Conservation (phyloP, 257 asterid species). For the Ocimum tenuiflorum region DNA sequence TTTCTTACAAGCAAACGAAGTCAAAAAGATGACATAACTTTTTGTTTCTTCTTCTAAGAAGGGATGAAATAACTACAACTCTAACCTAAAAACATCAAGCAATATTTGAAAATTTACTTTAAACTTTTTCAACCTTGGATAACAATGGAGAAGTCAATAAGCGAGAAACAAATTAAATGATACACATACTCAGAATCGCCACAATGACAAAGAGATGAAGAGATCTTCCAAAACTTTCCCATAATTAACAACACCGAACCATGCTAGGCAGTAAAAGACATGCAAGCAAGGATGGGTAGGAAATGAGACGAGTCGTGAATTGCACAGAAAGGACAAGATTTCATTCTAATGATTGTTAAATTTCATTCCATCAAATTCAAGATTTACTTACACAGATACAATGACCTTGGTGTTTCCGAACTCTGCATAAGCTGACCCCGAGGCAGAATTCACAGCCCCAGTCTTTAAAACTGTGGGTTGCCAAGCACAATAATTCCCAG, state of each 20-base stretch:
- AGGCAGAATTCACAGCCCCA: conserved; percentile 86
- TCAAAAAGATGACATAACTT: not conserved
- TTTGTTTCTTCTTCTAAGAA: not conserved
- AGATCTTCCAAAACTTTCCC: not conserved
- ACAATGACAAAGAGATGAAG: not conserved
- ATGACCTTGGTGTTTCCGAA: conserved; percentile 92
- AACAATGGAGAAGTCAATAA: not conserved
- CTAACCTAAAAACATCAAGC: not conserved
- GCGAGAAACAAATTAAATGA: not conserved
- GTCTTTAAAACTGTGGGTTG: conserved; percentile 66
- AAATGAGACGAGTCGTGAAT: not conserved
- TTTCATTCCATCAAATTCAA: not conserved
- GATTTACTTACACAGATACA: conserved; percentile 79
- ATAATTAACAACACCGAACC: not conserved
- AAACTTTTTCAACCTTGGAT: not conserved
- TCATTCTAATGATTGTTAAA: not conserved
- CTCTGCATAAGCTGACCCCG: conserved; percentile 98
- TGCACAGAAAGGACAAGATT: not conserved
- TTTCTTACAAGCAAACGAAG: not conserved
- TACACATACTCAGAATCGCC: not conserved
- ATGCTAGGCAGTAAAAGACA: not conserved
- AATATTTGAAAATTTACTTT: not conserved
- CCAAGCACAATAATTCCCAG: conserved; percentile 6
- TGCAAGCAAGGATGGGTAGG: not conserved
- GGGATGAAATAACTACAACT: not conserved